These are phyloP conservation scores for Ochromonas danica DNA, from an alignment of 108 stramenopile species.

Conservation along the genomic window DNA sequence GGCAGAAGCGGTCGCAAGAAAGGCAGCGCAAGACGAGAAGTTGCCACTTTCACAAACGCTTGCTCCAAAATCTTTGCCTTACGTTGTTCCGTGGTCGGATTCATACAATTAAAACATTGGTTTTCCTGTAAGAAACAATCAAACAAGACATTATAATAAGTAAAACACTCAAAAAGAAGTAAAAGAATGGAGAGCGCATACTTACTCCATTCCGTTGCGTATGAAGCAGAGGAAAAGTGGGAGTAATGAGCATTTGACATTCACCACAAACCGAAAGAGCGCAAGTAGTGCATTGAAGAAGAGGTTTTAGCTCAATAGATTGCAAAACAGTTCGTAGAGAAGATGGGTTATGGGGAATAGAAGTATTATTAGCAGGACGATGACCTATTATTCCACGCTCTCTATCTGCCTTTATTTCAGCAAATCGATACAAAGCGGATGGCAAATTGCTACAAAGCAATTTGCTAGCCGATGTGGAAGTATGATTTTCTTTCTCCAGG, in stretches of 20 bases:
- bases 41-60: neutral
- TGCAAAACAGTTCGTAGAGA: no score
- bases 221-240: neutral
- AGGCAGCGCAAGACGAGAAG: neutral
- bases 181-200: neutral
- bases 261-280: neutral
- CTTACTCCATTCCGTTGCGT: neutral
- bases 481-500: neutral
- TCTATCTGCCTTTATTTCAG: no score
- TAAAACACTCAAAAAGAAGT: neutral
- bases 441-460: no score
- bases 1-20: conserved; percentile 11
- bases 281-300: no score
- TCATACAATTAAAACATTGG: neutral
- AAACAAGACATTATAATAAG: neutral
- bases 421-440: no score
- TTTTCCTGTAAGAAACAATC: neutral
- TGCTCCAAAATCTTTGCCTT: neutral
- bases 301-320: no score
- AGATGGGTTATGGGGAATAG: no score
- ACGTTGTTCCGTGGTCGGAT: neutral
- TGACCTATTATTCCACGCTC: no score
- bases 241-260: neutral
- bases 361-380: no score
- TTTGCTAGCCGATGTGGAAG: no score